These are phyloP conservation scores for Phytopythium oedochilum DNA, from an alignment of 352 stramenopile genomes.

Conservation along the genomic window DNA sequence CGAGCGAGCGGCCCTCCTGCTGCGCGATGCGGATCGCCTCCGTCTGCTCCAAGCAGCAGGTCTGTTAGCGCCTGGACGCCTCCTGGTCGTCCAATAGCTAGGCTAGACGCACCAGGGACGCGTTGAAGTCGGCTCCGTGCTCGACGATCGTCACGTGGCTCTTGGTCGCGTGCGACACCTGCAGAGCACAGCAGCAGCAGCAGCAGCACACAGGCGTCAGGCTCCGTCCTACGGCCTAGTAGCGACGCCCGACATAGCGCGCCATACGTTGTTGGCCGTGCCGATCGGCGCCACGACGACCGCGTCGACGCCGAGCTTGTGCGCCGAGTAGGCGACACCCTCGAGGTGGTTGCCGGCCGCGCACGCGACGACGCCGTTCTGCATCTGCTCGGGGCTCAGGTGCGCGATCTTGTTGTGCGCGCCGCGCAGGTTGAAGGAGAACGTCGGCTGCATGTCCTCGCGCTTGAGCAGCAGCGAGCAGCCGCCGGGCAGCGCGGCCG, in stretches of 20 bases:
- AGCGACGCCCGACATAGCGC: too few species aligned
- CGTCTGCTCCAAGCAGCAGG: conserved; percentile 29
- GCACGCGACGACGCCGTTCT: conserved; percentile 78
- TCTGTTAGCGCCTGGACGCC: too few species aligned
- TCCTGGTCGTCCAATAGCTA: too few species aligned
- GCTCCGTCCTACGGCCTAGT: too few species aligned
- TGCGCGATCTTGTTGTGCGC: conserved; percentile 99
- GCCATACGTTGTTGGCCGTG: conserved; percentile 91
- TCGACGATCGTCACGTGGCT: conserved; percentile 91
- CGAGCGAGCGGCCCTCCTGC: conserved; percentile 91
- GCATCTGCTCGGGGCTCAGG: conserved; percentile 71
- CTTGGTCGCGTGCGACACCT: conserved; percentile 38
- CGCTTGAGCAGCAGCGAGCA: conserved; percentile 90
- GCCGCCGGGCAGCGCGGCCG: conserved; percentile 40
- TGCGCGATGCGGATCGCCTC: conserved; percentile 90
- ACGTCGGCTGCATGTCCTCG: conserved; percentile 97
- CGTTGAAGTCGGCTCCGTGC: conserved; percentile 96
- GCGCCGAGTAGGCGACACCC: conserved; percentile 93
- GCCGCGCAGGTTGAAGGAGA: conserved; percentile 98
- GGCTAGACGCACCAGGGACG: conserved; percentile 58
- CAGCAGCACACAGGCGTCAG: background rate
- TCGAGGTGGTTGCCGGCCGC: conserved; percentile 96
- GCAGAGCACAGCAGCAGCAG: background rate
- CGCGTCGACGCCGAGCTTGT: conserved; percentile 91
- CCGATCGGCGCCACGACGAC: conserved; percentile 96